Percentiles rank a stretch among this genome's conserved stretches.
phyloP scores from a whole-genome alignment of 1,139 yeast genomes.

The Debaryomyces psychrophilus region DNA sequence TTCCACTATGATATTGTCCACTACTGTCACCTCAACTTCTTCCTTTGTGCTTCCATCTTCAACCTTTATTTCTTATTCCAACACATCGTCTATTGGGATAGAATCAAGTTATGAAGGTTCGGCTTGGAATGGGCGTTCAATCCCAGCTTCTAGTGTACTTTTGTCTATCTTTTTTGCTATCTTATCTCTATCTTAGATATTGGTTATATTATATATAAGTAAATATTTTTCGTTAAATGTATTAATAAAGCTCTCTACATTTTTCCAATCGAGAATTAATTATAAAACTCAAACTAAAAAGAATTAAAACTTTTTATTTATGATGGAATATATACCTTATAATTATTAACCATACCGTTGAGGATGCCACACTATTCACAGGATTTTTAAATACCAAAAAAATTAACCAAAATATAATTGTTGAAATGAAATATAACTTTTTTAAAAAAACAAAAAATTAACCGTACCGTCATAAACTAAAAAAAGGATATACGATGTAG shows the following conservation, averaged over 20 bases:
- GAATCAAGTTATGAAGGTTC: conserved; percentile 9
- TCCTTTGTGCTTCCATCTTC: not conserved
- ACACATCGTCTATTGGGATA: conserved; percentile 8
- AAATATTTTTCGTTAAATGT: not conserved
- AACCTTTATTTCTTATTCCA: not conserved
- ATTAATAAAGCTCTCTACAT: not conserved
- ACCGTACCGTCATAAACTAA: conserved; percentile 21
- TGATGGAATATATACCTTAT: conserved; percentile 6
- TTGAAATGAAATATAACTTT: conserved; percentile 28
- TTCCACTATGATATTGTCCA: conserved; percentile 1
- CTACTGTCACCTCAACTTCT: not conserved
- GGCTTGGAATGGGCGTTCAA: conserved; percentile 3
- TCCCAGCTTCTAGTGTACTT: conserved; percentile 5
- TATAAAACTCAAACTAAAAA: not conserved
- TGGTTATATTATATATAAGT: not conserved
- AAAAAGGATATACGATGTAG: conserved; percentile 13
- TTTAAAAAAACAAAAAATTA: conserved; percentile 19
- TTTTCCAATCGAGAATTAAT: not conserved
- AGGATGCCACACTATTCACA: conserved; percentile 31
- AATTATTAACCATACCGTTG: conserved; percentile 34
- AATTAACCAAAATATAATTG: conserved; percentile 19
- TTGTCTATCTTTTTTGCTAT: conserved; percentile 6
- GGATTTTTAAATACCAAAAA: conserved; percentile 12
- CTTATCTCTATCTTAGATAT: conserved; percentile 8
- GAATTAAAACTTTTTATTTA: conserved; percentile 5